Evolutionary conservation across 805 yeast species (phyloP).

Genomic region (Candida ponderosae): DNA sequence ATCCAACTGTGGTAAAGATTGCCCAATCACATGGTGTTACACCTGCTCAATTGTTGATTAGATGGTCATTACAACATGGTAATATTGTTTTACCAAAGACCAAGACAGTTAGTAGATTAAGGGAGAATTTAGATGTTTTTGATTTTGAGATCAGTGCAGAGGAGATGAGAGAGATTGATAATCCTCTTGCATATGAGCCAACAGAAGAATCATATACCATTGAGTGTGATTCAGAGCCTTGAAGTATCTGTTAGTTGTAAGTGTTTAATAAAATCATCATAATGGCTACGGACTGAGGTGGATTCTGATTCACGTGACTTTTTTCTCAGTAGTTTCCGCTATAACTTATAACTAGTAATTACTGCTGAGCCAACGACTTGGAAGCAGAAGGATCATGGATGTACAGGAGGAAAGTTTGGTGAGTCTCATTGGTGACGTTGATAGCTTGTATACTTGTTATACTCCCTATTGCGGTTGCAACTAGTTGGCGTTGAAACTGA

Average conservation of each 20-base stretch:
- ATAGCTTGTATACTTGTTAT: too few relatives aligned
- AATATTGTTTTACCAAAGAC: conserved; percentile 50
- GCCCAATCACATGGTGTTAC: conserved; percentile 34
- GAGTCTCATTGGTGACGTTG: too few relatives aligned
- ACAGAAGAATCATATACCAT: conserved; percentile 33
- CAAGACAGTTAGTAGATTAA: conserved; percentile 22
- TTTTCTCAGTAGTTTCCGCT: too few relatives aligned
- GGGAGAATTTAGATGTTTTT: conserved; percentile 30
- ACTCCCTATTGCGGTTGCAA: too few relatives aligned
- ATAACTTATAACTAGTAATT: too few relatives aligned
- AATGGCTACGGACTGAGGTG: too few relatives aligned
- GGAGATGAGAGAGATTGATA: conserved; percentile 35
- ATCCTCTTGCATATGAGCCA: conserved; percentile 57
- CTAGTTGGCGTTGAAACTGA: too few relatives aligned
- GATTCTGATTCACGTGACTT: too few relatives aligned
- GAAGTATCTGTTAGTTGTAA: neutral
- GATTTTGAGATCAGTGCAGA: conserved; percentile 35
- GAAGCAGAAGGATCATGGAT: too few relatives aligned
- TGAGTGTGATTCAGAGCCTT: neutral
- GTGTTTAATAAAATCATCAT: too few relatives aligned
- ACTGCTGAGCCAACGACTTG: too few relatives aligned
- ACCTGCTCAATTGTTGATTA: conserved; percentile 43
- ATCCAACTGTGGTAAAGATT: conserved; percentile 32
- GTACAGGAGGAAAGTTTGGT: too few relatives aligned
- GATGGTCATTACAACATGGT: conserved; percentile 55